Conservation (phyloP, 768 basidiomycete species). For the Pholiota molesta region DNA sequence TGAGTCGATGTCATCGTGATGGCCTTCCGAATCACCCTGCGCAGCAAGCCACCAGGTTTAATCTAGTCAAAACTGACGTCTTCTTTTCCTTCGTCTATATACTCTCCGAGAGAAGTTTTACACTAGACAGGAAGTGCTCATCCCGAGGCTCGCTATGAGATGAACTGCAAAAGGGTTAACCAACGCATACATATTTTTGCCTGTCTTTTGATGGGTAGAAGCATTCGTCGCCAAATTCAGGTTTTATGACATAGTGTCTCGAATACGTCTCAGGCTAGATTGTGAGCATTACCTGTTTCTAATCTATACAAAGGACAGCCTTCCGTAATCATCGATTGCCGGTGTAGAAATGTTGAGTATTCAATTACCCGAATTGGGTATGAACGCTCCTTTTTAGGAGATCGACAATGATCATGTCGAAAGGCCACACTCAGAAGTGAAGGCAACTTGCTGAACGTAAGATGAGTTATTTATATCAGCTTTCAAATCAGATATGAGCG, state of each 20-base stretch:
- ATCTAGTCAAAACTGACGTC: background rate
- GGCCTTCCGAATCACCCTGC: too few relatives aligned
- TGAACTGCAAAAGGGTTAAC: background rate
- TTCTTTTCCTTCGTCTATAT: background rate
- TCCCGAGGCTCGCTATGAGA: background rate
- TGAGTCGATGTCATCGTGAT: too few relatives aligned
- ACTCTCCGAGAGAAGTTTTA: background rate
- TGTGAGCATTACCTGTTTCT: background rate
- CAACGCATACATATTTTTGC: too few relatives aligned
- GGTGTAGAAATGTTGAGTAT: background rate
- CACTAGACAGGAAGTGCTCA: background rate
- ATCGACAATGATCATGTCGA: background rate
- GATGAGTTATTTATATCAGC: too few relatives aligned
- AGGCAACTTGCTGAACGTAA: too few relatives aligned
- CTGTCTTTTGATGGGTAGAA: too few relatives aligned
- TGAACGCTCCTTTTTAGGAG: slow-evolving; percentile 4
- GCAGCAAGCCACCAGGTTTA: background rate
- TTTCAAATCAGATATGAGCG: too few relatives aligned
- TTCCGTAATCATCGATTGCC: background rate
- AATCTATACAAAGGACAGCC: background rate
- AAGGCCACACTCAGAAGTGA: too few relatives aligned
- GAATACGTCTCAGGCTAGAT: background rate
- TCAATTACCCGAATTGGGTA: slow-evolving; percentile 1
- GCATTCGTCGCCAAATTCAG: too few relatives aligned
- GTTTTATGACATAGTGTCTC: too few relatives aligned